These are phyloP conservation scores for Phytophthora vignae DNA, from an alignment of 352 stramenopile species.

Conservation along the genomic window DNA sequence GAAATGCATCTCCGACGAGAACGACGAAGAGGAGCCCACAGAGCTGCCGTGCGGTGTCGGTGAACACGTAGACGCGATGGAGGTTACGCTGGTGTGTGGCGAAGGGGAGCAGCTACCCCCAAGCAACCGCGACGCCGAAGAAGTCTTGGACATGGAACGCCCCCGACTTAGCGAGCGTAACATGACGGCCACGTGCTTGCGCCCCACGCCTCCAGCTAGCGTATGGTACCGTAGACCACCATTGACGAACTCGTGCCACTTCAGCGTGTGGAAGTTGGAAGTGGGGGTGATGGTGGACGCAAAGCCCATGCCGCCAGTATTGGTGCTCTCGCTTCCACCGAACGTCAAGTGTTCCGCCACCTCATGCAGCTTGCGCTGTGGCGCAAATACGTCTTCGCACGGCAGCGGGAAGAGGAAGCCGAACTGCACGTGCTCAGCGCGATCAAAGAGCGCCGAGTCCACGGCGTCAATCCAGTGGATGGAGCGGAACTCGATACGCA, in stretches of 20 bases:
- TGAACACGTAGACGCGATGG: conserved; percentile 41
- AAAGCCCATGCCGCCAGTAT: conserved; percentile 40
- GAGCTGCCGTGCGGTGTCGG: conserved; percentile 37
- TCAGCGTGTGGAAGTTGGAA: conserved; percentile 77
- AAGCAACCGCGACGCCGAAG: conserved; percentile 38
- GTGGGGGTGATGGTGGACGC: conserved; percentile 60
- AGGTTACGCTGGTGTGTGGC: conserved; percentile 30
- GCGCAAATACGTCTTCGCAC: conserved; percentile 82
- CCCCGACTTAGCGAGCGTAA: conserved; percentile 49
- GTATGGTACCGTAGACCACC: conserved; percentile 72
- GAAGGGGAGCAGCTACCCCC: conserved; percentile 37
- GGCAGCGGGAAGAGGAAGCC: conserved; percentile 82
- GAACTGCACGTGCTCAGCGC: conserved; percentile 73
- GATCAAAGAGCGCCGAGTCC: conserved; percentile 67
- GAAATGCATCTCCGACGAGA: conserved; percentile 55
- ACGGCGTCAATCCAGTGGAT: conserved; percentile 76
- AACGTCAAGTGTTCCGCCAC: conserved; percentile 80
- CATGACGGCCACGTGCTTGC: conserved; percentile 74
- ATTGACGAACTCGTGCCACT: conserved; percentile 80
- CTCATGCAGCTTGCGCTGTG: conserved; percentile 82
- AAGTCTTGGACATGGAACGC: conserved; percentile 39
- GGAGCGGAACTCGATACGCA: conserved; percentile 76
- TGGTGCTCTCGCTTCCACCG: conserved; percentile 38
- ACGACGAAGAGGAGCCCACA: conserved; percentile 31
- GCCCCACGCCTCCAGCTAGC: conserved; percentile 48